These are phyloP conservation scores for Bidens hawaiensis DNA, from an alignment of 140 eudicot species.

Conservation along the genomic window DNA sequence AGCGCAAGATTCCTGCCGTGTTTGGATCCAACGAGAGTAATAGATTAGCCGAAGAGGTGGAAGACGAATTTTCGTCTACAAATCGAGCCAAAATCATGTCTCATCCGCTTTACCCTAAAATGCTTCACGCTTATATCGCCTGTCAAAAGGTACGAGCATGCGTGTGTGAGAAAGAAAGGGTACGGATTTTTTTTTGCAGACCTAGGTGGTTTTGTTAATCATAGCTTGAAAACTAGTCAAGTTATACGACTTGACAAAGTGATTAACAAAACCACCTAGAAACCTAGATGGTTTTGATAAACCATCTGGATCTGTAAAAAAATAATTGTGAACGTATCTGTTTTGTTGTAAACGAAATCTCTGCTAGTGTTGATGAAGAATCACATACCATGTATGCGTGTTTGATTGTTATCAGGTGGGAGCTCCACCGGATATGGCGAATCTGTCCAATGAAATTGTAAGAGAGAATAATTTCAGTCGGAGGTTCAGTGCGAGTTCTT, in stretches of 20 bases:
- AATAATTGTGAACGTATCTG: too few relatives aligned
- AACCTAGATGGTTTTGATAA: too few relatives aligned
- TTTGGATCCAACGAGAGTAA: conserved; percentile 18
- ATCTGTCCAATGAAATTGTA: conserved; percentile 41
- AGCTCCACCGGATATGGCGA: conserved; percentile 42
- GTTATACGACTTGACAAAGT: too few relatives aligned
- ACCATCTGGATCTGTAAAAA: too few relatives aligned
- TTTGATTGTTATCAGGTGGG: conserved; percentile 37
- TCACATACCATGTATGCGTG: not conserved
- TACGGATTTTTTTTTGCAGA: too few relatives aligned
- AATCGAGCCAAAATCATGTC: conserved; percentile 46
- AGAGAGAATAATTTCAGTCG: conserved; percentile 28
- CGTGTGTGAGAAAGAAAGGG: not conserved
- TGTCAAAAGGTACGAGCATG: conserved; percentile 45
- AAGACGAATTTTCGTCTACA: conserved; percentile 18
- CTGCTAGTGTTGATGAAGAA: not conserved
- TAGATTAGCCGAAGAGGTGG: conserved; percentile 34
- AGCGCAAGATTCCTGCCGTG: conserved; percentile 21
- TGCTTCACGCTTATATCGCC: conserved; percentile 53
- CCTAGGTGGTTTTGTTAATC: too few relatives aligned
- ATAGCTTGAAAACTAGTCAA: too few relatives aligned
- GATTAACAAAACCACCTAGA: too few relatives aligned
- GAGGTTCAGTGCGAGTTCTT: conserved; percentile 25
- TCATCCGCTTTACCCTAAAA: conserved; percentile 53
- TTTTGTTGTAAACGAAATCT: not conserved